phyloP scores from a whole-genome alignment of 352 stramenopile genomes.

The Ophiocytium majus region DNA sequence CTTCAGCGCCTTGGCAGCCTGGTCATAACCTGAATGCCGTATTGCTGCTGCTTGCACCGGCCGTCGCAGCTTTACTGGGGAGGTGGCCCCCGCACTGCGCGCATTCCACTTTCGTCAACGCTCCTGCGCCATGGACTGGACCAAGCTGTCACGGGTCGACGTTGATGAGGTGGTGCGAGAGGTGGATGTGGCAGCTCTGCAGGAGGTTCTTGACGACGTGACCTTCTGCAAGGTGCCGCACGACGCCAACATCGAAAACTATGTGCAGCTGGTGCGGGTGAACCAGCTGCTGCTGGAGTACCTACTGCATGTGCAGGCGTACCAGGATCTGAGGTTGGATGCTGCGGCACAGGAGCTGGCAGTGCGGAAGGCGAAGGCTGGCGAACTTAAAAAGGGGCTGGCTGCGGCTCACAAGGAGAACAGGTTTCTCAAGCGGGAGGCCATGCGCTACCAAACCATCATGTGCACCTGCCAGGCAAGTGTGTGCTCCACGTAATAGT shows the following conservation, averaged over 20 bases:
- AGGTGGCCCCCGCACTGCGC: not conserved
- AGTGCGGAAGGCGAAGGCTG: not conserved
- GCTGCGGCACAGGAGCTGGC: not conserved
- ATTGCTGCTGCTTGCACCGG: too few relatives aligned
- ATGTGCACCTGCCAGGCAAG: constrained; percentile 32
- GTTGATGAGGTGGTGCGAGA: constrained; percentile 43
- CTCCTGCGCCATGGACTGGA: constrained; percentile 35
- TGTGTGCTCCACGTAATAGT: too few relatives aligned
- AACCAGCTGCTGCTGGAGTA: constrained; percentile 47
- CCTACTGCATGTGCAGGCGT: constrained; percentile 41
- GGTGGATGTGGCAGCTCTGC: constrained; percentile 45
- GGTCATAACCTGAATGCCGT: too few relatives aligned
- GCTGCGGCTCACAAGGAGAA: not conserved
- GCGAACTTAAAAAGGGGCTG: not conserved
- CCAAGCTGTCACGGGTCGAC: constrained; percentile 37
- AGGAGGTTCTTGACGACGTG: constrained; percentile 46
- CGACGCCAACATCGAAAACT: not conserved
- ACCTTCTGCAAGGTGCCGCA: not conserved
- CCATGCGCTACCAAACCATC: constrained; percentile 10
- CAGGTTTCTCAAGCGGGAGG: constrained; percentile 25
- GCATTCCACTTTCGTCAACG: constrained; percentile 4
- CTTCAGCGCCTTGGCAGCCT: too few relatives aligned
- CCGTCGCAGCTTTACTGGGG: not conserved
- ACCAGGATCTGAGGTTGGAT: not conserved
- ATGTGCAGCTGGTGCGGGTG: constrained; percentile 39